Base-by-base conservation (phyloP, 768 basidiomycete species). In the Lentinus brumalis region DNA sequence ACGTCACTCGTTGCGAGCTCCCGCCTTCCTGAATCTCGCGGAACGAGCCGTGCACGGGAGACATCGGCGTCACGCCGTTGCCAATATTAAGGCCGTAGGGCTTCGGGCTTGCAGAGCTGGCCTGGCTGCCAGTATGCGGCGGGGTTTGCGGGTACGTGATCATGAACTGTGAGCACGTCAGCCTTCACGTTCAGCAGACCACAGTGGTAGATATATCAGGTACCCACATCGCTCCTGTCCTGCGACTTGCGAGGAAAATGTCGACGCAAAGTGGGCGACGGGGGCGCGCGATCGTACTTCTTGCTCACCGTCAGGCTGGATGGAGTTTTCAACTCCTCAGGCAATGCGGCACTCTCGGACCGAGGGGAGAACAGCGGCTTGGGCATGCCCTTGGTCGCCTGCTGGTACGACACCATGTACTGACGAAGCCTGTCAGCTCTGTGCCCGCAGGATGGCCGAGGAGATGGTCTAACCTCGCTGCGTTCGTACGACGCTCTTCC, bases 1-100 rank as follows among this genome's bases (percentile, higher is more conserved):
- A 78, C 6, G 80, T 75, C 16, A 79, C 74, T 49, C 69, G 71
- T 50, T 68, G 65, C 53, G 69, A 40, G 56, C 59, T 65, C 10
- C 26, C 30, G 59, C 32, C 21, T 41, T 49, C 29, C 69, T 68
- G 38, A 39, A 51, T 12, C 21, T 31, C 29, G 39, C 55, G 54
- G 50, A 60, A 59, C 40, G 58, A 65, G 30, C 54, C 59, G 12
- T 57, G 62, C 26, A 60, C 31, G 5, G 70, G 66, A 15, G 70
- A 71, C 41, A 56, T 26, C 44, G 61, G 41, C 12, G 61, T 4
- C 49, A 58, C 42, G 47, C 50, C 30, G 4, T 35, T 50, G 18
- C 45, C 35, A 50, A 38, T 26, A 40, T 16, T 35, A 15, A 35
- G 11, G 18, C 54, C 56, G 21, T 56, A 58, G 26, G 50, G 54